Evolutionary conservation across 805 yeast genomes (phyloP).

Genomic region (Ogataea parapolymorpha): DNA sequence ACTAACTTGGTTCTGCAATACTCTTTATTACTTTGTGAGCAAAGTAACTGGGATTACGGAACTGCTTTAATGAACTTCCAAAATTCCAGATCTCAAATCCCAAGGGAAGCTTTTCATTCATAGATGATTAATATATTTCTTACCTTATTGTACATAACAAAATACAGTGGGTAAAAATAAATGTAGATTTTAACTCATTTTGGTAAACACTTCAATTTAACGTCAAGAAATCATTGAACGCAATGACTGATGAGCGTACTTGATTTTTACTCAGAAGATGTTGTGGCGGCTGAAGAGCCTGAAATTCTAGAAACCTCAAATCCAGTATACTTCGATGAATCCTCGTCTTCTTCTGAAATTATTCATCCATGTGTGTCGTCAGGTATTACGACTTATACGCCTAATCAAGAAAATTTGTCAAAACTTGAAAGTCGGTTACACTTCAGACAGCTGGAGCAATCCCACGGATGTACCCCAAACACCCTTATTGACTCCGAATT

Average conservation of each 20-base stretch:
- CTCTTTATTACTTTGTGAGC: slow-evolving; percentile 79
- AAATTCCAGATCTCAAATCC: slow-evolving; percentile 52
- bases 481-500: too few species aligned
- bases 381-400: too few species aligned
- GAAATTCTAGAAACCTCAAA: slow-evolving; percentile 23
- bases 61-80: slow-evolving; percentile 68
- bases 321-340: slow-evolving; percentile 1
- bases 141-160: too few species aligned
- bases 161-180: too few species aligned
- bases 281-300: slow-evolving; percentile 17
- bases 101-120: slow-evolving; percentile 48
- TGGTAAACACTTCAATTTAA: too few species aligned
- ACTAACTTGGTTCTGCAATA: slow-evolving; percentile 78
- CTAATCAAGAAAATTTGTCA: too few species aligned
- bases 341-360: neutral
- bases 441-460: too few species aligned
- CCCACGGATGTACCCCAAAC: too few species aligned
- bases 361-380: neutral
- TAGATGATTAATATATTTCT: too few species aligned
- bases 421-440: too few species aligned
- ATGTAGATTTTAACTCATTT: neutral
- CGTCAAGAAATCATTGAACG: too few species aligned
- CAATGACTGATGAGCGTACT: slow-evolving; percentile 3
- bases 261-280: slow-evolving; percentile 29
- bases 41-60: slow-evolving; percentile 79